Conservation (phyloP, 2,329 filamentous ascomycete genomes). For the Fusarium sp. region DNA sequence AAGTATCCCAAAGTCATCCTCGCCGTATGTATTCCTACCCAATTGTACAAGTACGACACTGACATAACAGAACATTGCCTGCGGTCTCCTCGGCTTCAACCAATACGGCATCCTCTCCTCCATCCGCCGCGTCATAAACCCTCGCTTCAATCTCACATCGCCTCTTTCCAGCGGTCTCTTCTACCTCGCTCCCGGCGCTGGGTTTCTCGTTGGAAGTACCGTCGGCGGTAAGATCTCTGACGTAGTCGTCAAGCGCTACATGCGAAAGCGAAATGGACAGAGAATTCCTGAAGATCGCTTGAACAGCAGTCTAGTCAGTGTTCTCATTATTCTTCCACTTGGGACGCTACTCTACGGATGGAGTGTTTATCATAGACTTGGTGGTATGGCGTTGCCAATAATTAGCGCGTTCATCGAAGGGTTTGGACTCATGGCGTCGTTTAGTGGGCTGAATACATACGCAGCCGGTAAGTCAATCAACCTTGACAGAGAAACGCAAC, state of each 20-base stretch:
- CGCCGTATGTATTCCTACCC: constrained; percentile 6
- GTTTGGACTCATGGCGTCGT: constrained; percentile 49
- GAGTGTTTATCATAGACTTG: constrained; percentile 46
- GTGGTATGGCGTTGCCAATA: constrained; percentile 48
- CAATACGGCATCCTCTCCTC: constrained; percentile 67
- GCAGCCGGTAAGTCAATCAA: constrained; percentile 44
- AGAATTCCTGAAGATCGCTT: constrained; percentile 46
- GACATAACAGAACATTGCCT: constrained; percentile 34
- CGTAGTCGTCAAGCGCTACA: constrained; percentile 50
- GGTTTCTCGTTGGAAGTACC: constrained; percentile 72
- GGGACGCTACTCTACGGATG: constrained; percentile 48
- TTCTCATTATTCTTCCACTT: constrained; percentile 46
- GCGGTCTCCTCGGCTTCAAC: constrained; percentile 39
- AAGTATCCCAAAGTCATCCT: constrained; percentile 36
- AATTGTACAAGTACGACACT: rapidly evolving
- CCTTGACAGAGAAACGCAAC: rapidly evolving
- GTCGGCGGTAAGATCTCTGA: constrained; percentile 65
- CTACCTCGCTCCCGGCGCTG: constrained; percentile 73
- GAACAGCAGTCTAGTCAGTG: constrained; percentile 43
- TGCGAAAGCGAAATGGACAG: constrained; percentile 47
- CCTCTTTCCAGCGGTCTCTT: constrained; percentile 73
- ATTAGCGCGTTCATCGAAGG: constrained; percentile 47
- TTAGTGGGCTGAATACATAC: constrained; percentile 52
- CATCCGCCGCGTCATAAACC: constrained; percentile 74
- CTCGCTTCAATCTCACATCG: constrained; percentile 70